phyloP scores from a whole-genome alignment of 768 basidiomycete genomes.

The Stropharia rugosoannulata region DNA sequence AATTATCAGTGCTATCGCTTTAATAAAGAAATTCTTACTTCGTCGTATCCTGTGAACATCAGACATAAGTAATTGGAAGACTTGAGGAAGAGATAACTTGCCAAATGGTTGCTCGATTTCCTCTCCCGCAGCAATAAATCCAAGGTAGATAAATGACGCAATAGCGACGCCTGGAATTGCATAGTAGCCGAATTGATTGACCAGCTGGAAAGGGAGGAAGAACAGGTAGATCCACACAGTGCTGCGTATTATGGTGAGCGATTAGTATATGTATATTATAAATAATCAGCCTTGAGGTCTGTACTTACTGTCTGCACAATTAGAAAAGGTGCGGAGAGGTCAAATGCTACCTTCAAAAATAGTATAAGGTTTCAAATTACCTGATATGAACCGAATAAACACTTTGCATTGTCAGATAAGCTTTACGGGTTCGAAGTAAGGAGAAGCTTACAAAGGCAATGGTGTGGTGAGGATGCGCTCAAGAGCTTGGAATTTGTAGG shows the following conservation, averaged over 20 bases:
- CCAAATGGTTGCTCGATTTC: conserved; percentile 73
- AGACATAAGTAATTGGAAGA: not conserved
- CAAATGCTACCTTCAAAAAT: conserved; percentile 10
- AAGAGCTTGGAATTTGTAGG: conserved; percentile 35
- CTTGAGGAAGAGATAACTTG: conserved; percentile 22
- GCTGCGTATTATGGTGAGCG: conserved; percentile 26
- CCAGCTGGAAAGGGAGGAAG: conserved; percentile 76
- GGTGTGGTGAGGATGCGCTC: conserved; percentile 66
- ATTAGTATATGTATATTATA: too few species aligned
- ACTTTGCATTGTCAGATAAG: conserved; percentile 27
- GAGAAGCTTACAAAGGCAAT: conserved; percentile 54
- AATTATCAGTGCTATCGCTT: not conserved
- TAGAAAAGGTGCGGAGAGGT: not conserved
- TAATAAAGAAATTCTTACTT: conserved; percentile 31
- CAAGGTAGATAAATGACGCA: conserved; percentile 73
- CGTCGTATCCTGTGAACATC: conserved; percentile 52
- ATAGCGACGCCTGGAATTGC: conserved; percentile 66
- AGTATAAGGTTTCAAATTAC: conserved; percentile 12
- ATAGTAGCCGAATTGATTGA: conserved; percentile 59
- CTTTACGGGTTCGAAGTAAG: not conserved
- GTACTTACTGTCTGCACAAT: conserved; percentile 8
- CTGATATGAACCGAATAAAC: conserved; percentile 66
- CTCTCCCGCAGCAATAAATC: conserved; percentile 70
- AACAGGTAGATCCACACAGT: conserved; percentile 76
- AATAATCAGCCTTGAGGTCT: too few species aligned